These are phyloP conservation scores for Meyerozyma sp. DNA, from an alignment of 1,139 yeast species.

Conservation along the genomic window DNA sequence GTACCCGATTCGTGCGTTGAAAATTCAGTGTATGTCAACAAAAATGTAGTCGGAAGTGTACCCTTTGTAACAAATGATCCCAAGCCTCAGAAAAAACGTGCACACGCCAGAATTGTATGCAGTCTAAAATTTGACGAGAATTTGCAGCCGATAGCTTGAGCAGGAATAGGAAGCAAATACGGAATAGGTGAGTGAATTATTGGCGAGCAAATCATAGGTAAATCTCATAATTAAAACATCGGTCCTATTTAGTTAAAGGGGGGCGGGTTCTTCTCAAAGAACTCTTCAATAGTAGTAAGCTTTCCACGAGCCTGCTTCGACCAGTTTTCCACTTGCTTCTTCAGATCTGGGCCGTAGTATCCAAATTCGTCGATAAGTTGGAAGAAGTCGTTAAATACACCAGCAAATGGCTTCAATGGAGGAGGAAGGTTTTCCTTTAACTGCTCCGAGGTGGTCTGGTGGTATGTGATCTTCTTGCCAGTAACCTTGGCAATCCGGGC, in stretches of 20 bases:
- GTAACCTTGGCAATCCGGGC: not conserved
- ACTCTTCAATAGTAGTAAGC: not conserved
- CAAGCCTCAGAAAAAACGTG: not conserved
- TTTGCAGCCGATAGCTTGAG: not conserved
- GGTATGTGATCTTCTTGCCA: not conserved
- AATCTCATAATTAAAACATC: too few species aligned
- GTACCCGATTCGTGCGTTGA: not conserved
- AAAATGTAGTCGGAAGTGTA: not conserved
- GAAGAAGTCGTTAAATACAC: not conserved
- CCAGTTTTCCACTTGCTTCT: not conserved
- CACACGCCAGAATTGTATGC: not conserved
- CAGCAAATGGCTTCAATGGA: not conserved
- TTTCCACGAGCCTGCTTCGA: not conserved
- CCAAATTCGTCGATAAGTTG: not conserved
- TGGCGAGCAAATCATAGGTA: too few species aligned
- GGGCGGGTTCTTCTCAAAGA: not conserved
- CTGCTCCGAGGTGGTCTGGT: not conserved
- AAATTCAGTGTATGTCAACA: not conserved
- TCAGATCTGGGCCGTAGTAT: not conserved
- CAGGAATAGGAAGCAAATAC: not conserved
- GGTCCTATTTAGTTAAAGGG: not conserved
- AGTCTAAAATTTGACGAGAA: not conserved
- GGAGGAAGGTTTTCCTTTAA: not conserved
- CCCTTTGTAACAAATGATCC: not conserved
- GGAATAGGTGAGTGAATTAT: too few species aligned